phyloP scores from a whole-genome alignment of 495 filamentous ascomycete species.

The Acidomyces sp. region DNA sequence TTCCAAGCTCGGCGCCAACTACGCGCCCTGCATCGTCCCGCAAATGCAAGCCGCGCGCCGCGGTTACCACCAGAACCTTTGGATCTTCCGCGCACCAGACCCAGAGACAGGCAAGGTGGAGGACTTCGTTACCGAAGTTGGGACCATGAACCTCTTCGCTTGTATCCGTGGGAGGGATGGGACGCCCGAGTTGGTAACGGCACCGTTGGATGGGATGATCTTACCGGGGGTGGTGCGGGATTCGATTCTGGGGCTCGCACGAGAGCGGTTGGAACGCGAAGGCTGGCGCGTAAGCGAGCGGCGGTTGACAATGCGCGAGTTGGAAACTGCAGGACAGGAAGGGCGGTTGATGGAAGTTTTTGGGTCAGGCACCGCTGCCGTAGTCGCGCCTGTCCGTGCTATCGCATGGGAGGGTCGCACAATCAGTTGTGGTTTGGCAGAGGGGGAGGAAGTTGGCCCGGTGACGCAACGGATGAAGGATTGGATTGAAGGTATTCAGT shows the following conservation, averaged over 20 bases:
- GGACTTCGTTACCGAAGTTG: constrained; percentile 88
- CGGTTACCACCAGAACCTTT: constrained; percentile 95
- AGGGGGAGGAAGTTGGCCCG: constrained; percentile 73
- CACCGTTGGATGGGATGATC: constrained; percentile 93
- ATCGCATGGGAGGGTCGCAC: constrained; percentile 74
- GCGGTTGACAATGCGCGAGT: constrained; percentile 75
- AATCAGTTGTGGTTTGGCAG: constrained; percentile 62
- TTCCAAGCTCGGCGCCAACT: constrained; percentile 97
- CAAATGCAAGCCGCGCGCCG: constrained; percentile 78
- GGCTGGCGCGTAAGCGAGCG: constrained; percentile 83
- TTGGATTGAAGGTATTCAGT: constrained; percentile 92
- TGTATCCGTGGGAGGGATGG: constrained; percentile 70
- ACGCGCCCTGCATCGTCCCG: constrained; percentile 88
- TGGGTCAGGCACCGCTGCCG: constrained; percentile 79
- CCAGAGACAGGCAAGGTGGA: constrained; percentile 73
- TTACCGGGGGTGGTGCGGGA: constrained; percentile 88
- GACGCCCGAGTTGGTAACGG: constrained; percentile 78
- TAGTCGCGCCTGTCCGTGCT: constrained; percentile 66
- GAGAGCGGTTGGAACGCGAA: constrained; percentile 66
- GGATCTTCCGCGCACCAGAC: constrained; percentile 89
- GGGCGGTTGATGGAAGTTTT: constrained; percentile 85
- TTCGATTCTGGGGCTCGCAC: constrained; percentile 67
- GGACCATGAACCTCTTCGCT: constrained; percentile 95
- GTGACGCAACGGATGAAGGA: constrained; percentile 75
- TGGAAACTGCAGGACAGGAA: constrained; percentile 66